A percentile compares a stretch with the other conserved stretches of the same genome.
Evolutionary conservation across 2,329 filamentous ascomycete species (phyloP).

Genomic region (Fusarium clavum): DNA sequence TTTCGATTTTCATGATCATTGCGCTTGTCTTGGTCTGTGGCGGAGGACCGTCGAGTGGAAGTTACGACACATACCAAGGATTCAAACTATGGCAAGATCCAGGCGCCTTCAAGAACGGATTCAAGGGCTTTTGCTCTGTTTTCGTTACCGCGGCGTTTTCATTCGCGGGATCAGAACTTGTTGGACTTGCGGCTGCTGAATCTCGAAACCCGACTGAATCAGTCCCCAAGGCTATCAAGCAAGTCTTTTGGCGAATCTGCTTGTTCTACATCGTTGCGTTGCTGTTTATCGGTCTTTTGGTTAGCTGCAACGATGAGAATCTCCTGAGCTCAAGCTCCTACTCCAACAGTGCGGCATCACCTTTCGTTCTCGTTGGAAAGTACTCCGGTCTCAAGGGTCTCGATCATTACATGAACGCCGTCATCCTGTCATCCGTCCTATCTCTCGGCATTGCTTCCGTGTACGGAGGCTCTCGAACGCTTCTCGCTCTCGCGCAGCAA

Average conservation of each 20-base stretch:
- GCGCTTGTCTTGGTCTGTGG: slow-evolving; percentile 68
- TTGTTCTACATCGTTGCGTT: slow-evolving; percentile 63
- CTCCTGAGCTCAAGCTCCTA: slow-evolving; percentile 52
- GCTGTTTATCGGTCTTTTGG: slow-evolving; percentile 60
- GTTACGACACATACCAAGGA: slow-evolving; percentile 58
- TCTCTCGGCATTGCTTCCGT: slow-evolving; percentile 66
- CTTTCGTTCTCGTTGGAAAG: slow-evolving; percentile 63
- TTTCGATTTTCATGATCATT: slow-evolving; percentile 71
- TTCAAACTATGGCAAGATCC: slow-evolving; percentile 52
- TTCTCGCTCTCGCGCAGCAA: slow-evolving; percentile 66
- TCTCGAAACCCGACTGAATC: slow-evolving; percentile 74
- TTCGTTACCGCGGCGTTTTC: slow-evolving; percentile 78
- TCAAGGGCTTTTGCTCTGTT: slow-evolving; percentile 75
- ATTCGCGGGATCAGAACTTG: slow-evolving; percentile 75
- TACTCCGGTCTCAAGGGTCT: slow-evolving; percentile 62
- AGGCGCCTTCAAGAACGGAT: slow-evolving; percentile 74
- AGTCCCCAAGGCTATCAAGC: slow-evolving; percentile 84
- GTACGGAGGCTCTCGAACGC: slow-evolving; percentile 66
- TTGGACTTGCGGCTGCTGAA: slow-evolving; percentile 77
- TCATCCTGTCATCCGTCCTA: slow-evolving; percentile 65
- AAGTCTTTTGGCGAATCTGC: slow-evolving; percentile 68
- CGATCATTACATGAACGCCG: slow-evolving; percentile 65
- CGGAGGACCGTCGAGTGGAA: slow-evolving; percentile 62
- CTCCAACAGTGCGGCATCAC: slow-evolving; percentile 51
- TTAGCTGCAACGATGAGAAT: slow-evolving; percentile 56